Percentiles rank a stretch among this genome's conserved stretches.
Evolutionary conservation across 2,329 filamentous ascomycete species (phyloP).

Genomic region (Nemania sp.): DNA sequence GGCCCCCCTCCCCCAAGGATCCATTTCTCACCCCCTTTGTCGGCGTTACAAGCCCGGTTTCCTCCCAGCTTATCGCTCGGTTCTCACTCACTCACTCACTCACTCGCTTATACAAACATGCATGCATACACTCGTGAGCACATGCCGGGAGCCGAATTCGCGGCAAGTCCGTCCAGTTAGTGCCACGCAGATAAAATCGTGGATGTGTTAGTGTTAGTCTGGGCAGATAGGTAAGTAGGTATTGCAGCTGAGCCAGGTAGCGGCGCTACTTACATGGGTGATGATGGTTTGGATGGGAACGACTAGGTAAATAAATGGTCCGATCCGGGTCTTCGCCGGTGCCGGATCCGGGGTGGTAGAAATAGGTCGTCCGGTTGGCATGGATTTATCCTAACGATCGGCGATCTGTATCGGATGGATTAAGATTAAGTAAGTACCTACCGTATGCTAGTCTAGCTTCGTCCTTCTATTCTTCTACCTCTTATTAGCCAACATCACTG

Average conservation of each 20-base stretch:
- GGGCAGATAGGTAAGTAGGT: conserved; percentile 7
- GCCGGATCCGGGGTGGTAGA: conserved; percentile 2
- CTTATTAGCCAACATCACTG: too few species aligned
- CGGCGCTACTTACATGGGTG: neutral
- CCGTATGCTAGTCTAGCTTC: too few species aligned
- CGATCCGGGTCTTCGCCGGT: conserved; percentile 6
- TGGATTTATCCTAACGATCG: too few species aligned
- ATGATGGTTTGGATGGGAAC: too few species aligned
- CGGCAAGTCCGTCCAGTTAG: conserved; percentile 22
- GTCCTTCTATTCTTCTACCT: too few species aligned
- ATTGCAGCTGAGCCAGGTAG: conserved; percentile 5
- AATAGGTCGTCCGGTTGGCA: neutral
- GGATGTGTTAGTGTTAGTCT: too few species aligned
- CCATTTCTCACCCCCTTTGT: neutral
- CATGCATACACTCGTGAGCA: neutral
- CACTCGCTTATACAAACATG: too few species aligned
- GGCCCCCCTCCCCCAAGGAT: neutral
- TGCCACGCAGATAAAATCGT: conserved; percentile 17
- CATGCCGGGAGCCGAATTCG: neutral
- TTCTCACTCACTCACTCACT: neutral
- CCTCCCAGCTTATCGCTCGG: neutral
- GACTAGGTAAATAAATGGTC: neutral
- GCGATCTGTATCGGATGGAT: too few species aligned
- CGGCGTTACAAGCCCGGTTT: conserved; percentile 1
- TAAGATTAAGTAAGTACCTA: too few species aligned